A percentile compares a stretch with the other conserved stretches of the same genome.
phyloP scores from a whole-genome alignment of 495 filamentous ascomycete species.

The Penicillium verhagenii region DNA sequence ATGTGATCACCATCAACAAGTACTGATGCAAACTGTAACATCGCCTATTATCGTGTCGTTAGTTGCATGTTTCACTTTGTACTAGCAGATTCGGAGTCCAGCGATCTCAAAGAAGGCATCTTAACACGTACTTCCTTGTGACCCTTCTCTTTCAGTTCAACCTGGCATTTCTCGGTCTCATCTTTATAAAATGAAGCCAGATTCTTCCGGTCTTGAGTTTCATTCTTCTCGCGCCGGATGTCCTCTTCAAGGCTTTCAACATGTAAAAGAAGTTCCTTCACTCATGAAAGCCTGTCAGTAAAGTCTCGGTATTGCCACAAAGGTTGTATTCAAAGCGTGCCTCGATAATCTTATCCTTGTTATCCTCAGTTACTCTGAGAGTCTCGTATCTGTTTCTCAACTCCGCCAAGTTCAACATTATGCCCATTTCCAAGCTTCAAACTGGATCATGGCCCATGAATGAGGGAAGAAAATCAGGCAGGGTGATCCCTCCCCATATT shows the following conservation, averaged over 20 bases:
- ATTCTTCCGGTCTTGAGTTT: constrained; percentile 4
- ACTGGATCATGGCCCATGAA: background rate
- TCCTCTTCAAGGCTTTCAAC: constrained; percentile 9
- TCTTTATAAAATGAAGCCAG: constrained; percentile 1
- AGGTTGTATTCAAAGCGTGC: background rate
- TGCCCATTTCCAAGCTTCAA: background rate
- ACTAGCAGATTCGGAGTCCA: background rate
- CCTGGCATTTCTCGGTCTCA: background rate
- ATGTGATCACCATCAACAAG: constrained; percentile 34
- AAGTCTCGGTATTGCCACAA: background rate
- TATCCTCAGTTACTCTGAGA: background rate
- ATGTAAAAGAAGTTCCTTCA: constrained; percentile 13
- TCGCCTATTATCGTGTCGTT: constrained; percentile 8
- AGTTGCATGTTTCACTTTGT: background rate
- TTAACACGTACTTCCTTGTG: constrained; percentile 16
- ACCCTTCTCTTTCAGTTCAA: constrained; percentile 9
- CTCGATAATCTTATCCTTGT: constrained; percentile 7
- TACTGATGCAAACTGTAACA: constrained; percentile 26
- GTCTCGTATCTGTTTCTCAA: constrained; percentile 6
- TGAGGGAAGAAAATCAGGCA: background rate
- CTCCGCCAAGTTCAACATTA: background rate
- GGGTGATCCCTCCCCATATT: background rate
- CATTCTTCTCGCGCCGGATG: constrained; percentile 9
- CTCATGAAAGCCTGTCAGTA: background rate
- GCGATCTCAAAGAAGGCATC: no score